These are phyloP conservation scores for Pisolithus marmoratus DNA, from an alignment of 768 basidiomycete genomes.

Conservation along the genomic window DNA sequence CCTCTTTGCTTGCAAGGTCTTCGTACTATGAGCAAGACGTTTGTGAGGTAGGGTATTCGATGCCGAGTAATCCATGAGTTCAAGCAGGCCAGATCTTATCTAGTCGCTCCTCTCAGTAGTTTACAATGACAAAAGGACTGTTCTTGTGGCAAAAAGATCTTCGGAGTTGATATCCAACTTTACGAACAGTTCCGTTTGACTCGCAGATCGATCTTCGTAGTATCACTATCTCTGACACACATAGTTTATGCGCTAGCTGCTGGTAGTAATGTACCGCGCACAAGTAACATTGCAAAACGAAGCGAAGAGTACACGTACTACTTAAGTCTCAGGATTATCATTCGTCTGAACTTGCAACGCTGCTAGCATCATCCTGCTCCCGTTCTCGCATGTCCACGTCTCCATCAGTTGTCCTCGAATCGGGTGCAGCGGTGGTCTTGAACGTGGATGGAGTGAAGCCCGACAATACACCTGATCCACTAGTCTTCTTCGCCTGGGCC, in stretches of 20 bases:
- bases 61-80: too few relatives aligned
- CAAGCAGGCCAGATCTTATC: too few relatives aligned
- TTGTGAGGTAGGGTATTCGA: too few relatives aligned
- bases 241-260: too few relatives aligned
- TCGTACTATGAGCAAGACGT: neutral
- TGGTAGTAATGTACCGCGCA: neutral
- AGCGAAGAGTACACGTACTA: neutral
- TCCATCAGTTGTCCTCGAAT: conserved; percentile 3
- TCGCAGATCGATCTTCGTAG: neutral
- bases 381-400: conserved; percentile 22
- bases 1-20: neutral
- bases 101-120: too few relatives aligned
- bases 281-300: neutral
- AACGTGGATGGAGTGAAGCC: conserved; percentile 43
- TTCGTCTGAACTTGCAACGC: conserved; percentile 51
- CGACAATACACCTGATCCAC: conserved; percentile 33
- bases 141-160: neutral
- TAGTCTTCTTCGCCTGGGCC: conserved; percentile 39
- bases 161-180: too few relatives aligned
- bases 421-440: conserved; percentile 5
- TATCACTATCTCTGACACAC: neutral
- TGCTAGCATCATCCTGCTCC: conserved; percentile 27
- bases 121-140: neutral
- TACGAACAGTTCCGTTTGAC: too few relatives aligned
- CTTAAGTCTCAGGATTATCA: conserved; percentile 4